These are phyloP conservation scores for Camillea tinctor DNA, from an alignment of 2,329 filamentous ascomycete species.

Conservation along the genomic window DNA sequence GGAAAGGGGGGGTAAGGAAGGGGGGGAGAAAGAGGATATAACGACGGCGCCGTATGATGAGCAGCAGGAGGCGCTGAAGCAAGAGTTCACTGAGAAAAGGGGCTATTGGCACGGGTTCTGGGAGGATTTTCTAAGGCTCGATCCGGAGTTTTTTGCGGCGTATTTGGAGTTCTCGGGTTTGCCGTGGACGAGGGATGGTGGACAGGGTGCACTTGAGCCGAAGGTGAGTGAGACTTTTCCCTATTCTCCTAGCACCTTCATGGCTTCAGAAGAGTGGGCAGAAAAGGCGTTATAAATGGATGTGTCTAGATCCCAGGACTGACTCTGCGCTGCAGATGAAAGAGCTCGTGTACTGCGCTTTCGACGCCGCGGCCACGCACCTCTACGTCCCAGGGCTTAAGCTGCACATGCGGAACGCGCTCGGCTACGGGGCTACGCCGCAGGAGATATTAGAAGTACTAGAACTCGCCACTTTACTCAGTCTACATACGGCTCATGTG, in stretches of 20 bases:
- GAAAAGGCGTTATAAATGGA: too few species aligned
- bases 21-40: conserved; percentile 10
- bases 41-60: conserved; percentile 36
- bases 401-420: conserved; percentile 47
- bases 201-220: conserved; percentile 33
- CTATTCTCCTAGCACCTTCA: too few species aligned
- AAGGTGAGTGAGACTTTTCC: conserved; percentile 31
- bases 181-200: conserved; percentile 37
- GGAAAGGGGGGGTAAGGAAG: conserved; percentile 36
- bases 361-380: conserved; percentile 47
- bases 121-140: conserved; percentile 42
- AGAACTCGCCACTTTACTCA: conserved; percentile 39
- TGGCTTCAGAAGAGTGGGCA: too few species aligned
- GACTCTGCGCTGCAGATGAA: conserved; percentile 32
- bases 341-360: conserved; percentile 48
- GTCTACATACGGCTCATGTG: conserved; percentile 31
- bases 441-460: conserved; percentile 49
- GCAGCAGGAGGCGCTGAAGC: conserved; percentile 37
- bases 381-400: conserved; percentile 46
- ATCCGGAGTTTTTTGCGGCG: conserved; percentile 47
- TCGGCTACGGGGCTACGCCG: conserved; percentile 43
- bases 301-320: background rate
- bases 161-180: conserved; percentile 46
- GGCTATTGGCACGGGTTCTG: conserved; percentile 47
- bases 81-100: conserved; percentile 42